These are phyloP conservation scores for Cordyceps farinosa DNA, from an alignment of 2,329 filamentous ascomycete species.

Conservation along the genomic window DNA sequence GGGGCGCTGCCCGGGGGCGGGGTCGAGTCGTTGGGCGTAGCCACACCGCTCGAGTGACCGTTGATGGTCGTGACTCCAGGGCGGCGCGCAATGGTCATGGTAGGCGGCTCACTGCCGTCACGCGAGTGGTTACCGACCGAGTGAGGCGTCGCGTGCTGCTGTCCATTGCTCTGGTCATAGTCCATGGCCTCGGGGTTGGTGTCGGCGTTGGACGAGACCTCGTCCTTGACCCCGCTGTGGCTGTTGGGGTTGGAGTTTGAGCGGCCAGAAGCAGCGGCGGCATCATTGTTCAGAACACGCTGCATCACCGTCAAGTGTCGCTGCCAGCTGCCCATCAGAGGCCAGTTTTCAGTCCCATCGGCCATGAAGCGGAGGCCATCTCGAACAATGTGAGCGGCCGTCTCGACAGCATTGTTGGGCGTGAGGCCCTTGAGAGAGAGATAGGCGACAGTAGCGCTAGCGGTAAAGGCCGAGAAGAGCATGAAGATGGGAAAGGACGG, in stretches of 20 bases:
- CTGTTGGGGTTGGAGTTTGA: slow-evolving; percentile 33
- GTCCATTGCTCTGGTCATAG: slow-evolving; percentile 44
- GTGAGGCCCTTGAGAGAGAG: slow-evolving; percentile 60
- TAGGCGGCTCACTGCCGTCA: slow-evolving; percentile 51
- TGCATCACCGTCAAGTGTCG: slow-evolving; percentile 60
- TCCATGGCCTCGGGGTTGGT: slow-evolving; percentile 56
- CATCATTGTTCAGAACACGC: slow-evolving; percentile 55
- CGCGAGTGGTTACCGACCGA: slow-evolving; percentile 40
- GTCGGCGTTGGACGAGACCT: slow-evolving; percentile 52
- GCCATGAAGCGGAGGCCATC: slow-evolving; percentile 58
- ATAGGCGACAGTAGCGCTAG: slow-evolving; percentile 58
- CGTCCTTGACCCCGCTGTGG: slow-evolving; percentile 46
- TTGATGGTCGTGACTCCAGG: slow-evolving; percentile 58
- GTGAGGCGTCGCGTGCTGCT: slow-evolving; percentile 33
- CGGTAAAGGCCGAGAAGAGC: slow-evolving; percentile 60
- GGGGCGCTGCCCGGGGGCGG: slow-evolving; percentile 17
- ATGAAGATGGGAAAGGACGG: slow-evolving; percentile 62
- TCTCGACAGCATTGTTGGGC: slow-evolving; percentile 53
- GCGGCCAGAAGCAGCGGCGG: slow-evolving; percentile 32
- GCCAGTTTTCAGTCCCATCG: slow-evolving; percentile 58
- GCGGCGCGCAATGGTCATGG: slow-evolving; percentile 41
- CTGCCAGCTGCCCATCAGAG: slow-evolving; percentile 56
- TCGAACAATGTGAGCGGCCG: slow-evolving; percentile 53
- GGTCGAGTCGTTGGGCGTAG: slow-evolving; percentile 13
- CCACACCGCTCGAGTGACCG: slow-evolving; percentile 47